phyloP scores from a whole-genome alignment of 2,329 filamentous ascomycete genomes.

The Esteya vermicola region DNA sequence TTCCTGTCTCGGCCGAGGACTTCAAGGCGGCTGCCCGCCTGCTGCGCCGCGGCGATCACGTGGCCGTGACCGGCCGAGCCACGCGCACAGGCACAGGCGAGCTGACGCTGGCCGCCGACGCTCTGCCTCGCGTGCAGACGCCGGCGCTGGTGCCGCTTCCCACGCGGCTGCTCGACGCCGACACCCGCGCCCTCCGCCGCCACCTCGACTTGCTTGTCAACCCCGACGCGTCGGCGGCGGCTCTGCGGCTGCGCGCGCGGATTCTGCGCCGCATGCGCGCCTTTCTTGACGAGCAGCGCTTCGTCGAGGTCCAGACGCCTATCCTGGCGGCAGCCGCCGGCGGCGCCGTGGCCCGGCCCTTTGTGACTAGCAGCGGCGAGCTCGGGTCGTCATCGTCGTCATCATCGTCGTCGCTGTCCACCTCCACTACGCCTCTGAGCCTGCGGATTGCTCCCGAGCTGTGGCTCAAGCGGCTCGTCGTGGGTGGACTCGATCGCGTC shows the following conservation, averaged over 20 bases:
- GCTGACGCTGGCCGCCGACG: slow-evolving; percentile 54
- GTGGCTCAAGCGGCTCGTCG: slow-evolving; percentile 82
- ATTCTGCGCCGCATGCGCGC: slow-evolving; percentile 62
- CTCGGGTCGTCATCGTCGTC: not conserved
- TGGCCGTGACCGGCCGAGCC: slow-evolving; percentile 58
- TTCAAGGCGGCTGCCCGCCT: slow-evolving; percentile 51
- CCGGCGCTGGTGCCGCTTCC: slow-evolving; percentile 73
- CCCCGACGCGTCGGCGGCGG: slow-evolving; percentile 41
- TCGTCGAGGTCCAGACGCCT: slow-evolving; percentile 83
- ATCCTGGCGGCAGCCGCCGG: slow-evolving; percentile 70
- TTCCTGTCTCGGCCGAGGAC: slow-evolving; percentile 18
- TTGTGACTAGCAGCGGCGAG: slow-evolving; percentile 55
- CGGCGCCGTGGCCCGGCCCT: slow-evolving; percentile 79
- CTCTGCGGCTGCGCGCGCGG: slow-evolving; percentile 55
- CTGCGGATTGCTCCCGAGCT: slow-evolving; percentile 87
- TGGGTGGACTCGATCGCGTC: slow-evolving; percentile 76
- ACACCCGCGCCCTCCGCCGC: slow-evolving; percentile 60
- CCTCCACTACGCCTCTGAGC: slow-evolving; percentile 30
- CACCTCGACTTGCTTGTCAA: slow-evolving; percentile 82
- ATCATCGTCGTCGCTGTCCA: no score
- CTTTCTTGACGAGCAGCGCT: slow-evolving; percentile 56
- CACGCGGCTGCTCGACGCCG: slow-evolving; percentile 50
- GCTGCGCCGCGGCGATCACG: slow-evolving; percentile 68
- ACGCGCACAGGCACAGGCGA: slow-evolving; percentile 59
- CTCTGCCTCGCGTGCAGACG: slow-evolving; percentile 56